Evolutionary conservation across 176 grass and related monocot species (phyloP), one percentile per base, ranked within the genome.

Genomic region (Coix lacrymajobi): DNA sequence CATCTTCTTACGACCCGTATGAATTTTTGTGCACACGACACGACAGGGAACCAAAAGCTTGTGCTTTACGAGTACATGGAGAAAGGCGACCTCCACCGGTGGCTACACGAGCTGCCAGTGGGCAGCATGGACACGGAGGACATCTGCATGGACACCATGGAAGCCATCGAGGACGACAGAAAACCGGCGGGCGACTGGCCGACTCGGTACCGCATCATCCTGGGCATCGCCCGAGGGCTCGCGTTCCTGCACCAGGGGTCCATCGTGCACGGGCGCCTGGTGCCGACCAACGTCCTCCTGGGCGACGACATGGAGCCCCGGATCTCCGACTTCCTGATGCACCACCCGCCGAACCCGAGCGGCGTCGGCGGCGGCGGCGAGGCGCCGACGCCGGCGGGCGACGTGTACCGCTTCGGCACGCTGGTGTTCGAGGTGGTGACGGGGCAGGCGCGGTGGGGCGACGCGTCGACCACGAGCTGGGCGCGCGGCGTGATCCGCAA

Each of bases 231-330:
- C 0, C 88, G 95, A 0, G 95, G 90, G 4, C 85, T 97, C 1
- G 95, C 95, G 1, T 97, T 97, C 83, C 54, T 97, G 65, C 95
- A 97, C 84, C 95, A 97, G 46, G 92, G 90, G 0, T 85, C 92
- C 0, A 87, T 89, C 5, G 89, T 86, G 31, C 95, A 97, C 49
- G 90, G 95, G 22, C 90, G 87, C 46, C 68, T 97, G 22, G 84
- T 91, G 9, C 86, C 84, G 0, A 66, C 90, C 63, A 97, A 97
- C 71, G 3, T 97, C 6, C 92, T 97, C 24, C 86, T 97, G 8
- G 86, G 17, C 43, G 92, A 97, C 5, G 95, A 94, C 41, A 71
- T 97, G 24, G 95, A 92, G 86, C 88, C 95, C 0, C 81, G 86
- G 34, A 89, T 97, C 19, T 85, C 92, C 0, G 95, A 97, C 30